Evolutionary conservation across 1,139 yeast species (phyloP), one percentile per base, ranked within the genome.

Genomic region (Geotrichum citri-aurantii): DNA sequence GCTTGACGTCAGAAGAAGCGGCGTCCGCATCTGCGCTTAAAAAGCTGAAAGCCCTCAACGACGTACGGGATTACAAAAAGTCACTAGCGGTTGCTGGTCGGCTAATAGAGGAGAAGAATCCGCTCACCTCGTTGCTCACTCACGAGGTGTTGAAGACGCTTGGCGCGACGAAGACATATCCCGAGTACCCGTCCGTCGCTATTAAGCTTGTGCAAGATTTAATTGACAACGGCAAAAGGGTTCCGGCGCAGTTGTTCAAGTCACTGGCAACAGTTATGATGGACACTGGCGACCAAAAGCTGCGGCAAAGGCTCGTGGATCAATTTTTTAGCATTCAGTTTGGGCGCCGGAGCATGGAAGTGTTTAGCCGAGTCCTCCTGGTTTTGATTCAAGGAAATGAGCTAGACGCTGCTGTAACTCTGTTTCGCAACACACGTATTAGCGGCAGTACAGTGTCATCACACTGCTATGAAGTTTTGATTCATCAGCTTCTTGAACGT

Each of bases 391-490:
- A 37, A n/a, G 44, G 44, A 37, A 37, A 61, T 17, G 64, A 65
- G 52, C 58, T 64, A 21, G 73, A 71, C 55, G 58, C 59, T 5
- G 70, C 71, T 11, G 29, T 71, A 14, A 56, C 60, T 11, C 59
- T 69, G 42, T 55, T 68, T 49, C 66, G 69, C 26, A 66, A 67
- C 23, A 63, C 70, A 56, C 61, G 56, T 56, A 24, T 61, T 55
- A 55, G 63, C 62, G 54, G 60, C 54, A 1, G 65, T 68, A 11
- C 53, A 63, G n/a, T 50, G 65, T 2, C 58, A 56, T n/a, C 63
- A 67, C 44, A 37, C 21, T 37, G 56, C 65, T 69, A 69, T 59
- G 73, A 69, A 46, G 59, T 67, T 2, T 63, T 72, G 17, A 67
- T 71, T 42, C 57, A 69, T 26, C 64, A 69, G 0, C 55, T 70